Evolutionary conservation across 306 rosid genomes (phyloP).

Genomic region (Rosa lucieae): DNA sequence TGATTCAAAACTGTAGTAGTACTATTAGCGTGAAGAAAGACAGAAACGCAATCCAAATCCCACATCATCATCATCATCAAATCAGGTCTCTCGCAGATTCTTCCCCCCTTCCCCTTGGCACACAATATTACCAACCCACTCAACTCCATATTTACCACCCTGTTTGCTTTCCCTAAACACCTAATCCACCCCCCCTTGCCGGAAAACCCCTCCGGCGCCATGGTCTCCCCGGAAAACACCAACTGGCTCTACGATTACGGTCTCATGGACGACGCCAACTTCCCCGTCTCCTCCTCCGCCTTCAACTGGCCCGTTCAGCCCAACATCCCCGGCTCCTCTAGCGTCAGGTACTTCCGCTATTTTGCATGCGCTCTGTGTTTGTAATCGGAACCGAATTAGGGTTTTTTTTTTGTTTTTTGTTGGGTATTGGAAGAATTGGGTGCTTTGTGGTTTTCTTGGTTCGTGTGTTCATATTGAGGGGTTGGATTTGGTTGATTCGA

Average conservation of each 20-base stretch:
- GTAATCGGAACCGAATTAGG: background rate
- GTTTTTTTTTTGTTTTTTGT: background rate
- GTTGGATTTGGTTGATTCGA: background rate
- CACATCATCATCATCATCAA: no score
- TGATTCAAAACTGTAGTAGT: no score
- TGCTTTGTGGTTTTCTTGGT: background rate
- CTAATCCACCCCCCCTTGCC: background rate
- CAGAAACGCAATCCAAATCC: no score
- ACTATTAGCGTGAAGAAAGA: no score
- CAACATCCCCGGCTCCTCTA: slow-evolving; percentile 39
- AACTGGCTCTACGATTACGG: slow-evolving; percentile 83
- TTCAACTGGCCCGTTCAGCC: slow-evolving; percentile 71
- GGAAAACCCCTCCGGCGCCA: slow-evolving; percentile 29
- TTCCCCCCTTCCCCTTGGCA: no score
- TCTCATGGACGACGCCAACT: slow-evolving; percentile 74
- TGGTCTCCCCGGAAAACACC: slow-evolving; percentile 90
- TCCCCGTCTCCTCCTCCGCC: slow-evolving; percentile 48
- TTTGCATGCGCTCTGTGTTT: background rate
- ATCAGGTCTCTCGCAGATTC: no score
- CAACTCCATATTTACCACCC: no score
- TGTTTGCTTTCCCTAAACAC: no score
- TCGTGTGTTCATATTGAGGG: background rate
- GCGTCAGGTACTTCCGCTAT: slow-evolving; percentile 43
- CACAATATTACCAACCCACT: no score
- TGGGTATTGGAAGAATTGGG: background rate